These are phyloP conservation scores for Eucommia ulmoides DNA, from an alignment of 257 asterid species.

Conservation along the genomic window DNA sequence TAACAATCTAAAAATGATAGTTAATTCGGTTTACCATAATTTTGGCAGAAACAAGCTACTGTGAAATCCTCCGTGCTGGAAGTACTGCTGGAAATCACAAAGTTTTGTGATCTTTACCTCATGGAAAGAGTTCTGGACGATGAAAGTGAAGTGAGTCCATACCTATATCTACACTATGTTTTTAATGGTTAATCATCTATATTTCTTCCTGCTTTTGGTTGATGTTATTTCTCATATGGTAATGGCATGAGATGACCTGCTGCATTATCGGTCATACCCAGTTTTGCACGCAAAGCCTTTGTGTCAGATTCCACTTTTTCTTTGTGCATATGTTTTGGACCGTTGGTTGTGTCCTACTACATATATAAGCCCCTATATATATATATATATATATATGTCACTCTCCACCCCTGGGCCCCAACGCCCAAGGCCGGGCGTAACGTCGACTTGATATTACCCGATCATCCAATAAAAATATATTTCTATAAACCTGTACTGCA, in stretches of 20 bases:
- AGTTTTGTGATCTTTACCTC: constrained; percentile 86
- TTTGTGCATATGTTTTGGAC: too few relatives aligned
- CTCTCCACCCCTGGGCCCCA: too few relatives aligned
- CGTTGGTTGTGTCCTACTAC: too few relatives aligned
- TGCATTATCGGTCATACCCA: background rate
- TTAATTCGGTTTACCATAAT: constrained; percentile 10
- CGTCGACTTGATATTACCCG: too few relatives aligned
- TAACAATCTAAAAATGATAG: constrained; percentile 4
- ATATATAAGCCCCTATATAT: too few relatives aligned
- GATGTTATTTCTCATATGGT: background rate
- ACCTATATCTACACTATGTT: constrained; percentile 6
- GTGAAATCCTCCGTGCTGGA: constrained; percentile 74
- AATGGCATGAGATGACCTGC: background rate
- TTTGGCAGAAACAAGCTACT: constrained; percentile 71
- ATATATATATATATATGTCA: too few relatives aligned
- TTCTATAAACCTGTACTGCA: too few relatives aligned
- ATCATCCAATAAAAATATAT: too few relatives aligned
- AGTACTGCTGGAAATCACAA: constrained; percentile 81
- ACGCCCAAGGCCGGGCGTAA: too few relatives aligned
- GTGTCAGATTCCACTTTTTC: too few relatives aligned
- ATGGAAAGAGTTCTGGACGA: constrained; percentile 96
- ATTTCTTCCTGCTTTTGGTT: constrained; percentile 1
- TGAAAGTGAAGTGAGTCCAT: constrained; percentile 60
- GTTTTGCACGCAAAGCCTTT: background rate
- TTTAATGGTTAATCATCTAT: background rate